These are phyloP conservation scores for Balansia obtecta DNA, from an alignment of 2,329 filamentous ascomycete species.

Conservation along the genomic window DNA sequence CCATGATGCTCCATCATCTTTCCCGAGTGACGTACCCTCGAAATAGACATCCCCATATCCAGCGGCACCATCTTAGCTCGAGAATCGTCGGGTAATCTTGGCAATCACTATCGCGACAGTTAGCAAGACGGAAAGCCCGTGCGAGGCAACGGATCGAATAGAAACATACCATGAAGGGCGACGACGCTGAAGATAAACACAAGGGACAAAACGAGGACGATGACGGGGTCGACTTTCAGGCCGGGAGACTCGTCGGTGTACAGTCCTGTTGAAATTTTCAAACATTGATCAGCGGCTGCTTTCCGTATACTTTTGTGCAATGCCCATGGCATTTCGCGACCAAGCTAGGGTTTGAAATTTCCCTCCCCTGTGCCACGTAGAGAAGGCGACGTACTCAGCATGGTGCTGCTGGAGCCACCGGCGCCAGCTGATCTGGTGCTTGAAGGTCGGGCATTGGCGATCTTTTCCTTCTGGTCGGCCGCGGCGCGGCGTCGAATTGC, in stretches of 20 bases:
- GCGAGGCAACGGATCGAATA: background rate
- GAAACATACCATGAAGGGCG: constrained; percentile 60
- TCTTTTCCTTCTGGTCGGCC: constrained; percentile 93
- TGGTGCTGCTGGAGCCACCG: constrained; percentile 92
- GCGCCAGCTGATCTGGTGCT: constrained; percentile 90
- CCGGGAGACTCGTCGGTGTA: constrained; percentile 98
- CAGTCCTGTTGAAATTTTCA: constrained; percentile 43
- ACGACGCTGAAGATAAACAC: constrained; percentile 99
- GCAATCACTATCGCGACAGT: constrained; percentile 58
- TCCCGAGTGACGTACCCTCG: background rate
- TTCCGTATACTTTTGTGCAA: background rate
- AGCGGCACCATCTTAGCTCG: constrained; percentile 32
- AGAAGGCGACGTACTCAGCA: constrained; percentile 83
- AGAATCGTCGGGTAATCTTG: constrained; percentile 86
- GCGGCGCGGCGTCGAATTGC: constrained; percentile 91
- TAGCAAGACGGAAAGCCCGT: background rate
- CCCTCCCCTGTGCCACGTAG: too few species aligned
- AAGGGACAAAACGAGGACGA: constrained; percentile 88
- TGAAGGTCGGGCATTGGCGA: constrained; percentile 83
- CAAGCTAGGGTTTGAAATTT: background rate
- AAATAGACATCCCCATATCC: background rate
- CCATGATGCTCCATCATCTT: background rate
- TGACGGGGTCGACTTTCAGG: constrained; percentile 93
- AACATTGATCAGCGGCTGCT: constrained; percentile 9
- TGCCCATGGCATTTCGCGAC: background rate